Percentiles rank a stretch among this genome's conserved stretches.
Conservation (phyloP, 345 rosid genomes). For the Pelargonium nanum region DNA sequence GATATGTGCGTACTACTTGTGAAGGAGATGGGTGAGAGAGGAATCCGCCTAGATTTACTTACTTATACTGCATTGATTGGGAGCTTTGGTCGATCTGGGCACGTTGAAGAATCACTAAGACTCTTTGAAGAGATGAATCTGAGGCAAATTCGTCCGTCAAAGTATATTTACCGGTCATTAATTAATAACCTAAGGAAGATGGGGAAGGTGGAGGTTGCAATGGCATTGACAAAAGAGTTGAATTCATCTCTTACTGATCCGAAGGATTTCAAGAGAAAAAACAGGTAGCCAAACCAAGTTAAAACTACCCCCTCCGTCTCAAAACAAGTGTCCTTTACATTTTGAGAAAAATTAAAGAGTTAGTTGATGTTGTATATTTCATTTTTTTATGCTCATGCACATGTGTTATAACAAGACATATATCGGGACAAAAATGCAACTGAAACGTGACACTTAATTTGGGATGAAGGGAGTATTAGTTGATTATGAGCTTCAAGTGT, state of each 20-base stretch:
- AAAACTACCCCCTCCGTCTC: too few relatives aligned
- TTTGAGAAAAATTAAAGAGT: too few relatives aligned
- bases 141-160: slow-evolving; percentile 51
- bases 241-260: slow-evolving; percentile 52
- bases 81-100: slow-evolving; percentile 63
- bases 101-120: slow-evolving; percentile 43
- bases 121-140: slow-evolving; percentile 67
- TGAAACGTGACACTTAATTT: too few relatives aligned
- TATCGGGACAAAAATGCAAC: too few relatives aligned
- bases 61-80: slow-evolving; percentile 71
- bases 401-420: too few relatives aligned
- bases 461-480: too few relatives aligned
- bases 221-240: slow-evolving; percentile 46
- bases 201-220: slow-evolving; percentile 42
- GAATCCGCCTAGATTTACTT: slow-evolving; percentile 63
- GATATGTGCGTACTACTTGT: slow-evolving; percentile 47
- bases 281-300: slow-evolving; percentile 12
- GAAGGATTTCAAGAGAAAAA: slow-evolving; percentile 49
- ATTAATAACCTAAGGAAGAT: slow-evolving; percentile 33
- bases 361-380: too few relatives aligned
- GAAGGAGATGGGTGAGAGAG: slow-evolving; percentile 47
- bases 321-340: too few relatives aligned
- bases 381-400: too few relatives aligned
- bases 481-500: too few relatives aligned
- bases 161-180: slow-evolving; percentile 49